Conservation (phyloP, 805 yeast species). For the Teunomyces cretensis region DNA sequence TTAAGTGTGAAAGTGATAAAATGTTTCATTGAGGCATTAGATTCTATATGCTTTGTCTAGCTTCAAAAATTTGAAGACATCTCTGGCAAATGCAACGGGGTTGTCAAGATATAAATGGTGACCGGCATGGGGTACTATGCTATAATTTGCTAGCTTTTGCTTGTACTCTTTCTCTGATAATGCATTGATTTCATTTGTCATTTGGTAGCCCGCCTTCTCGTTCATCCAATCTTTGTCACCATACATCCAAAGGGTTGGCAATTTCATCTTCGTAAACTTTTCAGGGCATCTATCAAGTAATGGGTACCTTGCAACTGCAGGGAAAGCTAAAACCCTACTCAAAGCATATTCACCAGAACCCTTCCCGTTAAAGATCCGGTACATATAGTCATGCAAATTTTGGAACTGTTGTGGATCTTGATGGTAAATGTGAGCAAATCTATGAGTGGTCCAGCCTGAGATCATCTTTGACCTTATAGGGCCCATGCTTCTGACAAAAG, state of each 20-base stretch:
- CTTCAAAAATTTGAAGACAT: slow-evolving; percentile 33
- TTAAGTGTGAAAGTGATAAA: background rate
- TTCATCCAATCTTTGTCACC: slow-evolving; percentile 77
- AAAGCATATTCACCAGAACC: slow-evolving; percentile 68
- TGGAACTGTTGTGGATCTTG: slow-evolving; percentile 32
- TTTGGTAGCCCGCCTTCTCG: slow-evolving; percentile 50
- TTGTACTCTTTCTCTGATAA: slow-evolving; percentile 29
- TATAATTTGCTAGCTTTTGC: slow-evolving; percentile 29
- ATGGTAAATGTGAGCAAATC: slow-evolving; percentile 43
- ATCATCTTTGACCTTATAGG: slow-evolving; percentile 54
- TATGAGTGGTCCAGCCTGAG: slow-evolving; percentile 52
- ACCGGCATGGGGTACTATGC: slow-evolving; percentile 44
- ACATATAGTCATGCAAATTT: slow-evolving; percentile 54
- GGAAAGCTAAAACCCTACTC: slow-evolving; percentile 58
- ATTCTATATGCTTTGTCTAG: slow-evolving; percentile 9
- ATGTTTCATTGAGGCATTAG: background rate
- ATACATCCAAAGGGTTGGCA: slow-evolving; percentile 59
- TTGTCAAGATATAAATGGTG: slow-evolving; percentile 58
- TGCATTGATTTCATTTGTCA: slow-evolving; percentile 21
- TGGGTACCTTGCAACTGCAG: slow-evolving; percentile 58
- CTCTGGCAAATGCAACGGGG: slow-evolving; percentile 33
- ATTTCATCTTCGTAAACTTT: slow-evolving; percentile 36
- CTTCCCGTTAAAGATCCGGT: slow-evolving; percentile 50
- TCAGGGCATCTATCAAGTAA: slow-evolving; percentile 50
- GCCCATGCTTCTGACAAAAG: slow-evolving; percentile 48